A percentile compares a stretch with the other conserved stretches of the same genome.
These are phyloP conservation scores for Stachybotrys chlorohalonatus DNA, from an alignment of 2,329 filamentous ascomycete species.

Conservation along the genomic window DNA sequence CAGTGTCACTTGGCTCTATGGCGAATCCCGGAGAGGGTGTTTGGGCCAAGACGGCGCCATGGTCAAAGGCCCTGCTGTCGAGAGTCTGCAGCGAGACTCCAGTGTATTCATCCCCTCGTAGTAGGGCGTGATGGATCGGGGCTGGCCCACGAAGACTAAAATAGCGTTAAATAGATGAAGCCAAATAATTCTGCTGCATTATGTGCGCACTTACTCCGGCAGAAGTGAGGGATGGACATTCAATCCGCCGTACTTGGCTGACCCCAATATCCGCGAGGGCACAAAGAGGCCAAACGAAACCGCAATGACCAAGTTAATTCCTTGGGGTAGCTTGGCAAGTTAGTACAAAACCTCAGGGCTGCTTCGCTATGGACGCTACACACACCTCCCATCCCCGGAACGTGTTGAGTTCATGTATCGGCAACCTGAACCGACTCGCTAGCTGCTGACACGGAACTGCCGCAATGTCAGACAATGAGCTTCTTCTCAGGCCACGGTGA, in stretches of 20 bases:
- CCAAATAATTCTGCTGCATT: neutral
- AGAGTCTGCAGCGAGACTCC: conserved; percentile 86
- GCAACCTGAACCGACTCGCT: conserved; percentile 54
- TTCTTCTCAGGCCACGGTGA: neutral
- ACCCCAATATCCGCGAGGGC: conserved; percentile 62
- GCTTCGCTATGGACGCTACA: neutral
- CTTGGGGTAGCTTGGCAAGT: conserved; percentile 39
- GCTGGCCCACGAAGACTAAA: conserved; percentile 71
- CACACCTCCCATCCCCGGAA: conserved; percentile 72
- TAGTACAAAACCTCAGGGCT: neutral
- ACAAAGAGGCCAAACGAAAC: conserved; percentile 94
- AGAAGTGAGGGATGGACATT: conserved; percentile 92
- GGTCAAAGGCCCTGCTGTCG: conserved; percentile 67
- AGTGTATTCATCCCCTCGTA: conserved; percentile 49
- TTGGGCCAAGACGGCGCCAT: conserved; percentile 66
- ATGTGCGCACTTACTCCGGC: conserved; percentile 52
- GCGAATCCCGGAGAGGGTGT: conserved; percentile 49
- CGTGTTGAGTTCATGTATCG: conserved; percentile 66
- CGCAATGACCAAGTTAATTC: conserved; percentile 73
- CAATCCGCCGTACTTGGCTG: conserved; percentile 72
- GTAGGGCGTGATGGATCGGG: conserved; percentile 76
- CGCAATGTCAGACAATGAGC: neutral
- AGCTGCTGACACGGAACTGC: conserved; percentile 64
- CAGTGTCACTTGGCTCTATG: conserved; percentile 34
- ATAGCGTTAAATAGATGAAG: conserved; percentile 4